Conservation (phyloP, 805 yeast genomes). For the Starmerella stigmatis region DNA sequence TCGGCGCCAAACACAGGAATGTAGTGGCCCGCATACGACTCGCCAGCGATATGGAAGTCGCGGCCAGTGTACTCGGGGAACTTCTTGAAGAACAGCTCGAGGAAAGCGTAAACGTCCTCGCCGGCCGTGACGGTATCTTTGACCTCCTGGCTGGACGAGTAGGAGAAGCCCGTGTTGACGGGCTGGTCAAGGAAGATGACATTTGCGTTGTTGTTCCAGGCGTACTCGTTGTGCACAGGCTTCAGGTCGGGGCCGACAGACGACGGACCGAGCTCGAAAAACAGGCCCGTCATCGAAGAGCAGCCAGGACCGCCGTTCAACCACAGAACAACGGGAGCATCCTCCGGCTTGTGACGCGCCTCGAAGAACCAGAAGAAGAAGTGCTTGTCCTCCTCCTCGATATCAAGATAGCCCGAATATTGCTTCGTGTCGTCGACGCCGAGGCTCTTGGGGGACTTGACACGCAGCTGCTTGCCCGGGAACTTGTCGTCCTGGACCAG, state of each 20-base stretch:
- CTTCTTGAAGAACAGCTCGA: conserved; percentile 74
- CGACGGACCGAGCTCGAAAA: conserved; percentile 90
- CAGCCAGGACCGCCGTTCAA: conserved; percentile 97
- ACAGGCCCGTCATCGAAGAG: conserved; percentile 82
- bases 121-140: conserved; percentile 52
- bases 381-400: conserved; percentile 58
- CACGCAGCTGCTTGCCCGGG: conserved; percentile 40
- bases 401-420: conserved; percentile 65
- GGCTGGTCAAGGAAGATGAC: conserved; percentile 93
- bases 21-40: conserved; percentile 91
- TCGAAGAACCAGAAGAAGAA: conserved; percentile 90
- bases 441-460: conserved; percentile 53
- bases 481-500: conserved; percentile 18
- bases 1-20: conserved; percentile 69
- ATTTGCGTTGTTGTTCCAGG: conserved; percentile 90
- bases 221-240: conserved; percentile 69
- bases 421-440: conserved; percentile 76
- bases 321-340: conserved; percentile 82
- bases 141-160: conserved; percentile 39
- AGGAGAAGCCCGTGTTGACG: conserved; percentile 86
- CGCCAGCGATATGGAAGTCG: conserved; percentile 81
- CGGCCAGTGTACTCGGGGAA: conserved; percentile 59
- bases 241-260: conserved; percentile 57
- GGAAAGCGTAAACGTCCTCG: conserved; percentile 75
- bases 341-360: conserved; percentile 71